These are phyloP conservation scores for Yamadazyma tumulicola DNA, from an alignment of 805 yeast genomes.

Conservation along the genomic window DNA sequence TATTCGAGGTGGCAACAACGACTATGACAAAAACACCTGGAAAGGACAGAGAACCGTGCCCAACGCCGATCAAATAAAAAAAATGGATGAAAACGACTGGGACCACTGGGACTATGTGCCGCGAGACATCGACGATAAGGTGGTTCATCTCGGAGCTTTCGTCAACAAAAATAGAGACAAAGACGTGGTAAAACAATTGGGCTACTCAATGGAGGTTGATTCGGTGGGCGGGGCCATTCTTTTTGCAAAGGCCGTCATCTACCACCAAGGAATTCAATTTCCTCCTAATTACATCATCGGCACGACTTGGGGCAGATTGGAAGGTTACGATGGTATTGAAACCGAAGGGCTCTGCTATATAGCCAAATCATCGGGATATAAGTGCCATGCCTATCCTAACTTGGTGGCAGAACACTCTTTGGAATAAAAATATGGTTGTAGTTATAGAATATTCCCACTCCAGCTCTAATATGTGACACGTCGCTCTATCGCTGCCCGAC, in stretches of 20 bases:
- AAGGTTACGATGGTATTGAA: slow-evolving; percentile 54
- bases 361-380: slow-evolving; percentile 42
- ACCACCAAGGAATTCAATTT: slow-evolving; percentile 44
- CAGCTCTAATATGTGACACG: too few relatives aligned
- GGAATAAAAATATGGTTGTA: background rate
- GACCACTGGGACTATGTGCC: slow-evolving; percentile 33
- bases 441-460: background rate
- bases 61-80: slow-evolving; percentile 19
- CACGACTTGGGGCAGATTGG: slow-evolving; percentile 42
- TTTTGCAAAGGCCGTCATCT: slow-evolving; percentile 40
- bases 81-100: slow-evolving; percentile 28
- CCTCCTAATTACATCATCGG: slow-evolving; percentile 47
- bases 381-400: slow-evolving; percentile 51
- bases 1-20: slow-evolving; percentile 20
- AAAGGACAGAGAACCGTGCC: slow-evolving; percentile 36
- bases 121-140: slow-evolving; percentile 21
- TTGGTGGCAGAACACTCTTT: slow-evolving; percentile 35
- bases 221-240: slow-evolving; percentile 54
- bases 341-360: slow-evolving; percentile 51
- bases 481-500: too few relatives aligned
- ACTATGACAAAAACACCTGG: slow-evolving; percentile 42
- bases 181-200: slow-evolving; percentile 3
- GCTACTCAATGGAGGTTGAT: slow-evolving; percentile 28
- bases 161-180: slow-evolving; percentile 7
- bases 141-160: slow-evolving; percentile 27